phyloP scores from a whole-genome alignment of 1,139 yeast species.

The Eremothecium sinecaudum region DNA sequence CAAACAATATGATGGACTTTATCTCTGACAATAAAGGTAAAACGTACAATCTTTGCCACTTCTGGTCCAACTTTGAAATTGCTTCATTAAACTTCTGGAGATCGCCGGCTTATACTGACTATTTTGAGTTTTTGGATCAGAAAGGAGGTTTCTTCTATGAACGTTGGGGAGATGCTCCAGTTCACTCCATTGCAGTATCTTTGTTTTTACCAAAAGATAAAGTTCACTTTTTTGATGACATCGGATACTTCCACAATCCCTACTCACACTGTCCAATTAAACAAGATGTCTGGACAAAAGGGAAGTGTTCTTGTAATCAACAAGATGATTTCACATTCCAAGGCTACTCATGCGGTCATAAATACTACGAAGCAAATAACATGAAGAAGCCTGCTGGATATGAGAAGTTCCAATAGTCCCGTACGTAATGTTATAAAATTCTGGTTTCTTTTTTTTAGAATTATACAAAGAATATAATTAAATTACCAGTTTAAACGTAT shows the following conservation, averaged over 20 bases:
- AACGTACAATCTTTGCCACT: constrained; percentile 69
- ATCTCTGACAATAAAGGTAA: constrained; percentile 58
- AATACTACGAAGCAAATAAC: constrained; percentile 43
- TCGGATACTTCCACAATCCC: constrained; percentile 50
- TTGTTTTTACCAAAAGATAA: constrained; percentile 56
- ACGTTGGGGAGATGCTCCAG: constrained; percentile 92
- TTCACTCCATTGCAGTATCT: constrained; percentile 77
- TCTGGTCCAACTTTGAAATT: constrained; percentile 83
- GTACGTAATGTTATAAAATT: neutral
- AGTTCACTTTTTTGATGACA: constrained; percentile 68
- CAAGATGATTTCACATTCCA: constrained; percentile 58
- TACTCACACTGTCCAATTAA: constrained; percentile 62
- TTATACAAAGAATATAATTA: constrained; percentile 1
- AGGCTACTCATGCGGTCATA: constrained; percentile 50
- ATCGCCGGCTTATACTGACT: constrained; percentile 54
- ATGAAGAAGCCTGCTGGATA: constrained; percentile 13
- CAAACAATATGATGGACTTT: constrained; percentile 63
- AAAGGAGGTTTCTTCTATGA: constrained; percentile 86
- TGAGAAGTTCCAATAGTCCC: constrained; percentile 1
- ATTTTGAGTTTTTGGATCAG: constrained; percentile 62
- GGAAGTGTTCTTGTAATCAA: constrained; percentile 59
- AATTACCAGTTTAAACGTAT: constrained; percentile 1
- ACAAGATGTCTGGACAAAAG: constrained; percentile 37
- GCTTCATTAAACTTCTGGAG: constrained; percentile 72
- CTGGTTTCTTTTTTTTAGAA: neutral